phyloP scores from a whole-genome alignment of 371 early-diverging fungal genomes.

The Furculomyces boomerangus region DNA sequence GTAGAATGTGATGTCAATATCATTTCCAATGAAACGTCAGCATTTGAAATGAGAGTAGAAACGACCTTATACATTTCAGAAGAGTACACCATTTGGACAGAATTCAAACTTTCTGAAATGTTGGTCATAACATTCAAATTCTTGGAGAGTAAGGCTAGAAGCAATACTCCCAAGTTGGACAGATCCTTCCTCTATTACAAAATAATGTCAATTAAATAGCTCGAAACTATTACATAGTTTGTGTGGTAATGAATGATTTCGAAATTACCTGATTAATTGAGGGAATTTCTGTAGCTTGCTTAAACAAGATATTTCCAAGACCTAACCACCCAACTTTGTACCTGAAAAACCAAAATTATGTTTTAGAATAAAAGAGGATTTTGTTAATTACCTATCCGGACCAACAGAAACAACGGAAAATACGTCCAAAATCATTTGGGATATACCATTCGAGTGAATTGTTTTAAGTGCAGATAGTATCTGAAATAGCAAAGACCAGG shows the following conservation, averaged over 20 bases:
- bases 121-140: neutral
- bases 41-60: neutral
- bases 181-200: neutral
- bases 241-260: no score
- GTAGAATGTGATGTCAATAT: neutral
- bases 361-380: slow-evolving; percentile 42
- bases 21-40: neutral
- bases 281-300: neutral
- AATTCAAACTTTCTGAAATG: neutral
- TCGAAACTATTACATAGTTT: no score
- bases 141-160: slow-evolving; percentile 8
- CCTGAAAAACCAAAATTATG: neutral
- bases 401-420: slow-evolving; percentile 49
- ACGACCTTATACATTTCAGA: neutral
- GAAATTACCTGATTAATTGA: neutral
- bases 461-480: slow-evolving; percentile 63
- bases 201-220: neutral
- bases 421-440: slow-evolving; percentile 55
- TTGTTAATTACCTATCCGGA: slow-evolving; percentile 26
- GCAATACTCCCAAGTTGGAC: neutral
- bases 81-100: neutral
- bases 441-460: slow-evolving; percentile 62
- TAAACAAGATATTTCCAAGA: neutral
- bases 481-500: slow-evolving; percentile 77
- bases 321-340: neutral